A percentile compares a stretch with the other conserved stretches of the same genome.
phyloP scores from a whole-genome alignment of 148 eudicot species.

The Diospyros kaki region DNA sequence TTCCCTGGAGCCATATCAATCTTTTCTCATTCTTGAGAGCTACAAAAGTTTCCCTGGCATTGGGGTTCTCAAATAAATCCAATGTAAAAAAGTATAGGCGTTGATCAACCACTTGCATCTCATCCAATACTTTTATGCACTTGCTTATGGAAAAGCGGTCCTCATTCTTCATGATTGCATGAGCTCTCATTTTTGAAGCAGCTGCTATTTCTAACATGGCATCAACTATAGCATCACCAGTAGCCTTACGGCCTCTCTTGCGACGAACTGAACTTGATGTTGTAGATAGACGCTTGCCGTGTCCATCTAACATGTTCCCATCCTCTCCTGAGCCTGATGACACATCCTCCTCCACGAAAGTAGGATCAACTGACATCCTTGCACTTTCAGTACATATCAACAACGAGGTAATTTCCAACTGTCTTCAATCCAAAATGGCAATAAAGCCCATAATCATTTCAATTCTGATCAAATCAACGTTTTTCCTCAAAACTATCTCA shows the following conservation, averaged over 20 bases:
- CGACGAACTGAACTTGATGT: constrained; percentile 41
- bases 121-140: constrained; percentile 64
- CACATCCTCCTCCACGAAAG: constrained; percentile 56
- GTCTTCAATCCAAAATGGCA: constrained; percentile 39
- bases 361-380: constrained; percentile 57
- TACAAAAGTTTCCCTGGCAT: constrained; percentile 57
- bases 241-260: constrained; percentile 73
- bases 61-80: constrained; percentile 59
- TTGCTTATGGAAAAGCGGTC: constrained; percentile 67
- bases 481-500: background rate
- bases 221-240: constrained; percentile 71
- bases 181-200: constrained; percentile 74
- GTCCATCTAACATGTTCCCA: constrained; percentile 51
- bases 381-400: constrained; percentile 28
- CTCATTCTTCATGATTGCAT: constrained; percentile 59
- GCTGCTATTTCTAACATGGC: constrained; percentile 83
- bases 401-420: constrained; percentile 18
- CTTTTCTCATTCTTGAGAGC: constrained; percentile 54
- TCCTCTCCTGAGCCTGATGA: constrained; percentile 80
- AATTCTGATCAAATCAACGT: constrained; percentile 14
- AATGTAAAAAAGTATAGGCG: constrained; percentile 56
- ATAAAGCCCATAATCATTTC: constrained; percentile 18
- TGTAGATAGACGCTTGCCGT: constrained; percentile 41
- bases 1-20: constrained; percentile 55
- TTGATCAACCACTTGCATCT: constrained; percentile 69